These are phyloP conservation scores for Sporothrix humicola DNA, from an alignment of 2,329 filamentous ascomycete species.

Conservation along the genomic window DNA sequence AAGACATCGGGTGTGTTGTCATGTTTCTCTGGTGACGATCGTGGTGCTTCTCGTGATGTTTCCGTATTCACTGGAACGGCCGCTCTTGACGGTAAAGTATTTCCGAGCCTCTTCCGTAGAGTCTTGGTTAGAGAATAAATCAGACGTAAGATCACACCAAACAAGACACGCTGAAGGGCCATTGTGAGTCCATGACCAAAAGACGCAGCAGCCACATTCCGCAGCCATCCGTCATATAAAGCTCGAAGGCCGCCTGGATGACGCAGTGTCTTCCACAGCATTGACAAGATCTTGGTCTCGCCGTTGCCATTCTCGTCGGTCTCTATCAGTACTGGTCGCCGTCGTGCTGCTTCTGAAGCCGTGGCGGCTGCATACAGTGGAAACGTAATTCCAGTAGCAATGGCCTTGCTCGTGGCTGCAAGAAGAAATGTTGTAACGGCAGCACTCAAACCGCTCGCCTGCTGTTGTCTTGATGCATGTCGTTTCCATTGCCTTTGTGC, in stretches of 20 bases:
- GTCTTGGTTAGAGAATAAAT: conserved; percentile 70
- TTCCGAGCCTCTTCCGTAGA: conserved; percentile 38
- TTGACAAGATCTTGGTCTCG: conserved; percentile 35
- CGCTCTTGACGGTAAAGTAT: not conserved
- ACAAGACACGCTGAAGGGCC: conserved; percentile 80
- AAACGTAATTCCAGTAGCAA: conserved; percentile 79
- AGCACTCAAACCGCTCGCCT: conserved; percentile 43
- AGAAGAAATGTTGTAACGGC: conserved; percentile 51
- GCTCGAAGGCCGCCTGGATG: conserved; percentile 67
- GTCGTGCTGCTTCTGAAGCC: conserved; percentile 40
- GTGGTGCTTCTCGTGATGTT: not conserved
- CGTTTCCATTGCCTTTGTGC: conserved; percentile 3
- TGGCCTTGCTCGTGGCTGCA: conserved; percentile 78
- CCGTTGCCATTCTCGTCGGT: conserved; percentile 35
- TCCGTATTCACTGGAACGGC: not conserved
- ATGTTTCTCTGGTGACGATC: not conserved
- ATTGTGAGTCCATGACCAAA: conserved; percentile 87
- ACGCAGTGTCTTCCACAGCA: conserved; percentile 53
- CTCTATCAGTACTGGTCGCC: not conserved
- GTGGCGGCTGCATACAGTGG: conserved; percentile 75
- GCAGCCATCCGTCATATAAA: conserved; percentile 76
- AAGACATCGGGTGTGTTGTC: not conserved
- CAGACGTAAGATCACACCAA: conserved; percentile 71
- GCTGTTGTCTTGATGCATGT: conserved; percentile 38
- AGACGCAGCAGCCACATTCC: conserved; percentile 81